Conservation (phyloP, 2,329 filamentous ascomycete genomes). For the Aurifilum marmelostoma region DNA sequence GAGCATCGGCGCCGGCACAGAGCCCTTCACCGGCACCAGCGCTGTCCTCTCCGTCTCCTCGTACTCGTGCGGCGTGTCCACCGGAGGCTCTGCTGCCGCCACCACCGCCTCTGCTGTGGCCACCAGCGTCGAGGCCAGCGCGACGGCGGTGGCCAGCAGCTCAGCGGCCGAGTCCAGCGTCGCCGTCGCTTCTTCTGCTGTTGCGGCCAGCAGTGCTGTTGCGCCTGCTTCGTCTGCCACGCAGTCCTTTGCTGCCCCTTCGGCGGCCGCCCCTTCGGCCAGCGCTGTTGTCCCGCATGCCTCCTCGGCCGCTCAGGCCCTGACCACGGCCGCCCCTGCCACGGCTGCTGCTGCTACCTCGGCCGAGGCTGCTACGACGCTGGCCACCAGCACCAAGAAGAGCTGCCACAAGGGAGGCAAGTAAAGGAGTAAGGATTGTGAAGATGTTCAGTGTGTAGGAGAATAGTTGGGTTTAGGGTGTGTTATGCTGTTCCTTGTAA, state of each 20-base stretch:
- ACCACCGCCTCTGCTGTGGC: background rate
- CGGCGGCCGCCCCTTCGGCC: background rate
- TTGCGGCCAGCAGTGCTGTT: slow-evolving; percentile 10
- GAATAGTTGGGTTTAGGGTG: background rate
- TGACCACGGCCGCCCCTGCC: slow-evolving; percentile 8
- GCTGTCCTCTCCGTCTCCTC: slow-evolving; percentile 27
- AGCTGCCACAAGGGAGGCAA: slow-evolving; percentile 10
- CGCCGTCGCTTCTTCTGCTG: background rate
- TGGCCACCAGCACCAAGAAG: slow-evolving; percentile 19
- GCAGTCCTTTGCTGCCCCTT: background rate
- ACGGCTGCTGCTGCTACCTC: slow-evolving; percentile 12
- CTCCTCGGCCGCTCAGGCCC: slow-evolving; percentile 1
- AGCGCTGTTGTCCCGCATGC: slow-evolving; percentile 3
- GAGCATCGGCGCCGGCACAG: slow-evolving; percentile 57
- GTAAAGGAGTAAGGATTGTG: background rate
- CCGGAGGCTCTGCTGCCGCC: slow-evolving; percentile 2
- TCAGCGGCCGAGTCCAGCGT: background rate
- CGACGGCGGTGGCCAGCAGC: slow-evolving; percentile 2
- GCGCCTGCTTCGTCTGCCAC: slow-evolving; percentile 7
- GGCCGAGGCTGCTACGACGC: slow-evolving; percentile 4
- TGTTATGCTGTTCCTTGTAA: background rate
- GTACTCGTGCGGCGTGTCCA: slow-evolving; percentile 14
- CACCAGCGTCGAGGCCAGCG: slow-evolving; percentile 11
- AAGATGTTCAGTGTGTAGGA: background rate
- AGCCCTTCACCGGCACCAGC: slow-evolving; percentile 56